These are phyloP conservation scores for Pouteria glomerata DNA, from an alignment of 148 eudicot species.

Conservation along the genomic window DNA sequence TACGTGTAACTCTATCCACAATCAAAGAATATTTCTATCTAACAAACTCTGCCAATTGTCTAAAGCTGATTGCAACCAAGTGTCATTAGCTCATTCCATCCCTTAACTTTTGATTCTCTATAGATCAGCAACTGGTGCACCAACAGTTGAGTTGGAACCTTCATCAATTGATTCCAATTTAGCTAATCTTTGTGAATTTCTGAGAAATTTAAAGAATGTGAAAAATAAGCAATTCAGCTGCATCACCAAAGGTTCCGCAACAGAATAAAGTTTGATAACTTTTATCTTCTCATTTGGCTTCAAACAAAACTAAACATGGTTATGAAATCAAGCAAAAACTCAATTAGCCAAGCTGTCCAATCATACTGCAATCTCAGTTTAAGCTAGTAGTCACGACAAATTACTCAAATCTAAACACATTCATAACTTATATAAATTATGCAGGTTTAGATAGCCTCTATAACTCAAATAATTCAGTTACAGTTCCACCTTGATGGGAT, in stretches of 20 bases:
- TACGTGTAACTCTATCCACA: no score
- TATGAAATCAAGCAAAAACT: neutral
- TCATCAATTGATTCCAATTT: no score
- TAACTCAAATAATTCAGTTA: neutral
- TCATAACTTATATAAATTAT: neutral
- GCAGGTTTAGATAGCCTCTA: neutral
- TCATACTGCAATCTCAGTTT: neutral
- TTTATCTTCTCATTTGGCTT: neutral
- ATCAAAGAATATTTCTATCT: no score
- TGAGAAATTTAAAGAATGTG: no score
- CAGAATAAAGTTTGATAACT: neutral
- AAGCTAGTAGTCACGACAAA: neutral
- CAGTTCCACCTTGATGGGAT: slow-evolving; percentile 36
- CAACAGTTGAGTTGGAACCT: no score
- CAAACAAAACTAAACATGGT: neutral
- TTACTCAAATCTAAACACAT: neutral
- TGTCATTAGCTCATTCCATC: no score
- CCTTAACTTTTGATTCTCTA: no score
- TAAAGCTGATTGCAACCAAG: no score
- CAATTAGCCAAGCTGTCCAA: neutral
- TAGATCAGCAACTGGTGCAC: no score
- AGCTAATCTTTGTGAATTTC: no score
- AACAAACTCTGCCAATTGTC: no score
- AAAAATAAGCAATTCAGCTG: no score
- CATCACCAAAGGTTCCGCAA: neutral